Evolutionary conservation across 2,329 filamentous ascomycete genomes (phyloP).

Genomic region (Stenocarpella maydis): DNA sequence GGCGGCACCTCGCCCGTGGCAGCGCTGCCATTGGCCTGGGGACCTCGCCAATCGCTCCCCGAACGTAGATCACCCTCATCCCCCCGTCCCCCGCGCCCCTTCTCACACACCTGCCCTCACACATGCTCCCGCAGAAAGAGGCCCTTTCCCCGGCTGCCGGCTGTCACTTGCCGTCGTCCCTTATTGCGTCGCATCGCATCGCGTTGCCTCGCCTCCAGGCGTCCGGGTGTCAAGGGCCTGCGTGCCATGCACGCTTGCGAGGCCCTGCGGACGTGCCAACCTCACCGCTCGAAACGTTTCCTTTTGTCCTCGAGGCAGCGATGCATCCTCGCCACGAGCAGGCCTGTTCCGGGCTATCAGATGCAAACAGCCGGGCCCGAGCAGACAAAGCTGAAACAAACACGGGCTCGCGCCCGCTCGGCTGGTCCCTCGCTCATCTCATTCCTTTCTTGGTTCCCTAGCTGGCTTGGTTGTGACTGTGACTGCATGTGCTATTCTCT

Average conservation of each 20-base stretch:
- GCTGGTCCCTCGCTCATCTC: background rate
- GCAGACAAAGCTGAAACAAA: constrained; percentile 25
- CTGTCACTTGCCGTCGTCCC: constrained; percentile 24
- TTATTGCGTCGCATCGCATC: constrained; percentile 19
- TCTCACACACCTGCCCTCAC: background rate
- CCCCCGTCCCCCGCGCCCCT: no score
- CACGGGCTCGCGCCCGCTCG: background rate
- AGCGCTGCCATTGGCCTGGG: constrained; percentile 33
- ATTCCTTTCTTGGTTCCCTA: background rate
- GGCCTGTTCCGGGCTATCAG: constrained; percentile 9
- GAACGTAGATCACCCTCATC: constrained; percentile 19
- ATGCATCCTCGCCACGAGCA: background rate
- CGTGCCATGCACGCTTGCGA: no score
- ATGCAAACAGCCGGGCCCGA: constrained; percentile 25
- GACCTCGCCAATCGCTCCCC: constrained; percentile 31
- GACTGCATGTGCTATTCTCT: background rate
- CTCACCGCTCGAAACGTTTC: constrained; percentile 30
- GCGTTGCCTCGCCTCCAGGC: constrained; percentile 14
- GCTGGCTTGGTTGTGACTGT: background rate
- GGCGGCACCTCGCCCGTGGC: constrained; percentile 22
- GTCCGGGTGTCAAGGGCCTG: constrained; percentile 9
- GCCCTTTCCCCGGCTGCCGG: constrained; percentile 22
- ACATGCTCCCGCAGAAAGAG: background rate
- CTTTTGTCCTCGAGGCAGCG: constrained; percentile 21
- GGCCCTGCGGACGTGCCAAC: background rate